phyloP scores from a whole-genome alignment of 2,329 filamentous ascomycete species.

The Chaetomiaceae sp. region DNA sequence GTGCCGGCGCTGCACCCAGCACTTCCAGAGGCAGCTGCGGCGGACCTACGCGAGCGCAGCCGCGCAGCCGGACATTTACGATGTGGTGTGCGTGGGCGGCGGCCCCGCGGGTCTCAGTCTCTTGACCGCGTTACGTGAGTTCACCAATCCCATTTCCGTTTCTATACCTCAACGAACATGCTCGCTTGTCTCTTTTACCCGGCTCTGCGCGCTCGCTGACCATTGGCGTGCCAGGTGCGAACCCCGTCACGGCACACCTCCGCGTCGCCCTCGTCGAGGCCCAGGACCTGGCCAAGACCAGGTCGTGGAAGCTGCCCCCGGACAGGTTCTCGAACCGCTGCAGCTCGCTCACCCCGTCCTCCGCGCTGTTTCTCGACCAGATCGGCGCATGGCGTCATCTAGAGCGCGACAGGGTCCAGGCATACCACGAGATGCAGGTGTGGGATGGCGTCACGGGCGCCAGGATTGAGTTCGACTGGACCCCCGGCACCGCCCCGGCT shows the following conservation, averaged over 20 bases:
- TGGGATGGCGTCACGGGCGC: slow-evolving; percentile 92
- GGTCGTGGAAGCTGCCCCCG: slow-evolving; percentile 58
- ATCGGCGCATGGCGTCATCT: slow-evolving; percentile 85
- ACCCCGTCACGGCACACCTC: slow-evolving; percentile 66
- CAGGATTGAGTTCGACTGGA: slow-evolving; percentile 82
- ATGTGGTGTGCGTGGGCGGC: slow-evolving; percentile 87
- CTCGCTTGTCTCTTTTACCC: too few relatives aligned
- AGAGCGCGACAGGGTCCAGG: slow-evolving; percentile 66
- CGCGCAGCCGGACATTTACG: slow-evolving; percentile 66
- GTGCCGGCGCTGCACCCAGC: slow-evolving; percentile 43
- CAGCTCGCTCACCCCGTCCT: slow-evolving; percentile 86
- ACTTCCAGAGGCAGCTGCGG: slow-evolving; percentile 31
- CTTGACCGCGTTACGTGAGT: slow-evolving; percentile 66
- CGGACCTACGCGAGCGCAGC: slow-evolving; percentile 38
- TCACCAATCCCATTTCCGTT: neutral
- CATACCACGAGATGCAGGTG: slow-evolving; percentile 94
- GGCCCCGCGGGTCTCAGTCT: slow-evolving; percentile 85
- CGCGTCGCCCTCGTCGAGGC: slow-evolving; percentile 85
- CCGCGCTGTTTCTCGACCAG: slow-evolving; percentile 70
- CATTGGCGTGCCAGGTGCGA: slow-evolving; percentile 52
- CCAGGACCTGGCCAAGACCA: slow-evolving; percentile 69
- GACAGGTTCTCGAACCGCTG: slow-evolving; percentile 85
- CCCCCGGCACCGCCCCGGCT: slow-evolving; percentile 36
- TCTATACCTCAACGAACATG: neutral
- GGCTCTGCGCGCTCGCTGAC: too few relatives aligned